Conservation (phyloP, 2,329 filamentous ascomycete genomes). For the Cladosporium sp. region DNA sequence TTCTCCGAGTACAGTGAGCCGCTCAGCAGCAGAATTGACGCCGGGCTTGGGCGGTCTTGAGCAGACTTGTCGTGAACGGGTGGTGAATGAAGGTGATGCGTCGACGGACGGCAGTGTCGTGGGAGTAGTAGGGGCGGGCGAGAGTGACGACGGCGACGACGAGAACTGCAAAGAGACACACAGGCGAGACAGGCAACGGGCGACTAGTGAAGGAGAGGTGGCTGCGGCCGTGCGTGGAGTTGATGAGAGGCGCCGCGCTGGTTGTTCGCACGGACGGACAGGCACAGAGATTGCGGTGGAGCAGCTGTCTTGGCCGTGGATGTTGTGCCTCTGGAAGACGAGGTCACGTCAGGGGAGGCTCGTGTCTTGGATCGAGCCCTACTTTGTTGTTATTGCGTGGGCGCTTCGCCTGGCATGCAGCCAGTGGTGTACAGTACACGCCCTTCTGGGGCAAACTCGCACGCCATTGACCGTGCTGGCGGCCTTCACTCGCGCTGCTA, state of each 20-base stretch:
- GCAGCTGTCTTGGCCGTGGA: not conserved
- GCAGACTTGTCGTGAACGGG: not conserved
- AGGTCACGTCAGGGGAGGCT: not conserved
- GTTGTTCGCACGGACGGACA: not conserved
- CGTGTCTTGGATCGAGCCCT: not conserved
- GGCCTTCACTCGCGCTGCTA: too few relatives aligned
- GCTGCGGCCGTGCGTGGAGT: slow-evolving; percentile 1
- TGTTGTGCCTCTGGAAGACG: not conserved
- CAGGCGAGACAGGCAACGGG: not conserved
- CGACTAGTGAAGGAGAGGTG: not conserved
- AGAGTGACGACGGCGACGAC: not conserved
- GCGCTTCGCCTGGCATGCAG: not conserved
- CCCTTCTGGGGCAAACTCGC: too few relatives aligned
- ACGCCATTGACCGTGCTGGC: too few relatives aligned
- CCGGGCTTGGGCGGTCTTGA: not conserved
- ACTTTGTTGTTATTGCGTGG: not conserved
- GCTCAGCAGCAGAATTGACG: slow-evolving; percentile 10
- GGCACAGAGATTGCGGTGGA: slow-evolving; percentile 2
- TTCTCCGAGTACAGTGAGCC: not conserved
- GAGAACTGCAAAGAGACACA: not conserved
- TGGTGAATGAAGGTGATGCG: slow-evolving; percentile 9
- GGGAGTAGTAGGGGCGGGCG: not conserved
- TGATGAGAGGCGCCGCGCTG: not conserved
- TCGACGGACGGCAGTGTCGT: not conserved
- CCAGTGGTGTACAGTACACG: not conserved